phyloP scores from a whole-genome alignment of 768 basidiomycete genomes.

The Tricholoma matsutake region DNA sequence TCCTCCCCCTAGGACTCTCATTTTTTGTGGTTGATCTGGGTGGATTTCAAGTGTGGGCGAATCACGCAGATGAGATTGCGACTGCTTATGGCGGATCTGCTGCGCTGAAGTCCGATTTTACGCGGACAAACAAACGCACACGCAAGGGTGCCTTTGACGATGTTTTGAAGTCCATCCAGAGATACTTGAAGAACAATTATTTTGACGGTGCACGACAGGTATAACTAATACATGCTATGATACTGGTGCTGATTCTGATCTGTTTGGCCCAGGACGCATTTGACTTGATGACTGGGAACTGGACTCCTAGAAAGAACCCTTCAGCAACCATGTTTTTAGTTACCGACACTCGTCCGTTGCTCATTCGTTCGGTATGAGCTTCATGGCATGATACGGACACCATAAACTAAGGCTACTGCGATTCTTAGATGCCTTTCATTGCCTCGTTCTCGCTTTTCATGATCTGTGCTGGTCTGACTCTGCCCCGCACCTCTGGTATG shows the following conservation, averaged over 20 bases:
- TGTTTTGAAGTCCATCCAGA: conserved; percentile 75
- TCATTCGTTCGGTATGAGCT: conserved; percentile 73
- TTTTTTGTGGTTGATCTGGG: conserved; percentile 4
- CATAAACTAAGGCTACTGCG: not conserved
- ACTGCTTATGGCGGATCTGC: conserved; percentile 93
- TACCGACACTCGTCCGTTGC: conserved; percentile 74
- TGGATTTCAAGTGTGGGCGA: conserved; percentile 80
- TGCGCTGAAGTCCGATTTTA: conserved; percentile 95
- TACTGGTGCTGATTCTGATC: not conserved
- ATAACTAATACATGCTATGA: not conserved
- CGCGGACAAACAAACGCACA: conserved; percentile 88
- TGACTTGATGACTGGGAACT: conserved; percentile 89
- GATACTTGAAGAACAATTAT: conserved; percentile 96
- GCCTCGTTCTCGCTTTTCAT: conserved; percentile 82
- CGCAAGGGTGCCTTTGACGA: conserved; percentile 79
- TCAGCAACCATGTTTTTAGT: conserved; percentile 68
- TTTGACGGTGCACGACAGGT: conserved; percentile 93
- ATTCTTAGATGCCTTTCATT: conserved; percentile 79
- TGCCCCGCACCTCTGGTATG: conserved; percentile 86
- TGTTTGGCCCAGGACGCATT: conserved; percentile 72
- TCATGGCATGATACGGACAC: not conserved
- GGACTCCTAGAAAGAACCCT: conserved; percentile 79
- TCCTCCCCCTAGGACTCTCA: not conserved
- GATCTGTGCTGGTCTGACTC: conserved; percentile 80
- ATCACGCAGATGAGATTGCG: conserved; percentile 90